These are phyloP conservation scores for Tothia fuscella DNA, from an alignment of 2,329 filamentous ascomycete genomes.

Conservation along the genomic window DNA sequence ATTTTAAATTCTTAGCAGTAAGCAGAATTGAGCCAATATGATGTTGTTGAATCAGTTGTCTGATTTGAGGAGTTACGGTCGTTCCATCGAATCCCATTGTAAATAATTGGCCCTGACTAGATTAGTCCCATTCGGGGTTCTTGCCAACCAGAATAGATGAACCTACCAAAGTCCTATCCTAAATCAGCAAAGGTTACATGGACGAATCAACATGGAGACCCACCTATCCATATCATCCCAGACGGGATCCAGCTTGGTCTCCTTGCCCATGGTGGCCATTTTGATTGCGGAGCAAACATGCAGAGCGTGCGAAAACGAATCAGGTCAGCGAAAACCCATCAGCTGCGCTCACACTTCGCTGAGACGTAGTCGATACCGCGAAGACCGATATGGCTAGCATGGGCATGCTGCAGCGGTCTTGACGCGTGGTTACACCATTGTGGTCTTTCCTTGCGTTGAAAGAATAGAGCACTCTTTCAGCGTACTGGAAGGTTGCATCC, in stretches of 20 bases:
- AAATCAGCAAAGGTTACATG: constrained; percentile 20
- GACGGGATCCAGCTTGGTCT: constrained; percentile 34
- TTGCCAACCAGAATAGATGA: too few species aligned
- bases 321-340: neutral
- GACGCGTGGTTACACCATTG: too few species aligned
- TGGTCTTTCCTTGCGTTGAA: too few species aligned
- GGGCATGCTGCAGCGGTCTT: too few species aligned
- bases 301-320: neutral
- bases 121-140: too few species aligned
- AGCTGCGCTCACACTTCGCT: too few species aligned
- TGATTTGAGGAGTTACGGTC: constrained; percentile 71
- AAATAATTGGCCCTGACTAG: constrained; percentile 56
- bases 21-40: constrained; percentile 81
- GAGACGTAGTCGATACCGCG: too few species aligned
- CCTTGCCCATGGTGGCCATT: constrained; percentile 19
- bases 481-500: too few species aligned
- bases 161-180: constrained; percentile 31
- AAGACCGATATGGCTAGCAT: too few species aligned
- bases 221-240: constrained; percentile 71
- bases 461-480: too few species aligned
- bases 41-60: constrained; percentile 66
- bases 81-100: constrained; percentile 83
- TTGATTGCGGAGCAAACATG: neutral
- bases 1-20: constrained; percentile 76
- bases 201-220: constrained; percentile 20